Conservation (phyloP, 78 protist genomes). For the Cavenderia fasciculata region DNA sequence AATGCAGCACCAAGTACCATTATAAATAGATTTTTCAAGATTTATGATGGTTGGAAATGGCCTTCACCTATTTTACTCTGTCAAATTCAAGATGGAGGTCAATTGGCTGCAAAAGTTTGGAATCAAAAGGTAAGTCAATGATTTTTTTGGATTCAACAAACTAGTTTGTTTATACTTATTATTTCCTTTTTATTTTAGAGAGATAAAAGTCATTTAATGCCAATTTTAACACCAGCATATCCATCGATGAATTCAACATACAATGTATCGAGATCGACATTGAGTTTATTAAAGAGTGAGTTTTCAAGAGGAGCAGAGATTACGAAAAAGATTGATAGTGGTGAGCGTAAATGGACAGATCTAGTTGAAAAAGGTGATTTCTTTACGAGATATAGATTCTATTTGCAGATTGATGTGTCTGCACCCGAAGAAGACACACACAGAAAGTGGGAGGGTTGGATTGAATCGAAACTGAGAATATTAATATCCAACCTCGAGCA, state of each 20-base stretch:
- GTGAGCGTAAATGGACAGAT: constrained; percentile 43
- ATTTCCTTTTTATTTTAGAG: constrained; percentile 1
- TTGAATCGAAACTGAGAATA: constrained; percentile 60
- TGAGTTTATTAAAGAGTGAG: constrained; percentile 87
- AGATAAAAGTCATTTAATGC: constrained; percentile 91
- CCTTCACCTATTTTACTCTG: constrained; percentile 76
- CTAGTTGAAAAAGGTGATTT: constrained; percentile 86
- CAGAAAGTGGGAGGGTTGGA: constrained; percentile 82
- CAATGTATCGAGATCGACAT: constrained; percentile 91
- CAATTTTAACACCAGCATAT: constrained; percentile 97
- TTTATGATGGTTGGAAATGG: constrained; percentile 89
- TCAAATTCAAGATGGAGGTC: constrained; percentile 67
- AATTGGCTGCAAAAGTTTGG: constrained; percentile 75
- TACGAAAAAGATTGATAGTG: constrained; percentile 13
- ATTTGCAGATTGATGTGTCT: constrained; percentile 28
- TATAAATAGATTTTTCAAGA: constrained; percentile 91
- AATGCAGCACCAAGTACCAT: constrained; percentile 88
- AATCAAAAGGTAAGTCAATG: constrained; percentile 48
- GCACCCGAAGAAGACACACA: constrained; percentile 70
- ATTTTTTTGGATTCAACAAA: background rate
- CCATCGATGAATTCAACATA: constrained; percentile 97
- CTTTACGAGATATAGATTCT: constrained; percentile 71
- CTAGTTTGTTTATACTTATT: background rate
- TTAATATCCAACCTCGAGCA: constrained; percentile 64
- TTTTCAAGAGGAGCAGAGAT: constrained; percentile 89